Evolutionary conservation across 495 filamentous ascomycete species (phyloP).

Genomic region (Podospora sp.): DNA sequence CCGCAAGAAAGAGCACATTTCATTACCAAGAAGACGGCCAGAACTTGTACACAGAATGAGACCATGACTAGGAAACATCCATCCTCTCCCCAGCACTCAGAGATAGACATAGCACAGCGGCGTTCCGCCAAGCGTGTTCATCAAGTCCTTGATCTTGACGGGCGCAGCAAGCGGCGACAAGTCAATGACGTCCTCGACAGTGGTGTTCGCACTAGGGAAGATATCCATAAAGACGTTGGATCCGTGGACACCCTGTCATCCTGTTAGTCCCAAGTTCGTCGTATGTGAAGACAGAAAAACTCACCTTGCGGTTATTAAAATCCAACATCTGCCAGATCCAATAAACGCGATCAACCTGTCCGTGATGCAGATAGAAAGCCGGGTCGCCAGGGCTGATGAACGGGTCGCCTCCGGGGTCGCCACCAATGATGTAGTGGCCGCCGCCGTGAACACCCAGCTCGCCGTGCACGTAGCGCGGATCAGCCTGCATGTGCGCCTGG

Average conservation of each 20-base stretch:
- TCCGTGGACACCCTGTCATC: conserved; percentile 39
- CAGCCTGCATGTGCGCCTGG: conserved; percentile 44
- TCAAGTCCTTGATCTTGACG: conserved; percentile 10
- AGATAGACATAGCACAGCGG: conserved; percentile 19
- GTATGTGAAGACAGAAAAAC: not conserved
- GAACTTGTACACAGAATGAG: too few species aligned
- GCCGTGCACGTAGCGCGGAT: conserved; percentile 45
- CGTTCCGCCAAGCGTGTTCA: conserved; percentile 10
- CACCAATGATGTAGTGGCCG: conserved; percentile 52
- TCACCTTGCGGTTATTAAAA: conserved; percentile 37
- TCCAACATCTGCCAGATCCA: conserved; percentile 68
- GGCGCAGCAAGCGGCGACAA: conserved; percentile 19
- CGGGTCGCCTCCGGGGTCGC: conserved; percentile 48
- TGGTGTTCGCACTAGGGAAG: conserved; percentile 34
- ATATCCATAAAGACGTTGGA: conserved; percentile 29
- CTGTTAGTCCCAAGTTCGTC: not conserved
- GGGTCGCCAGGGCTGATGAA: conserved; percentile 63
- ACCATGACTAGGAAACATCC: too few species aligned
- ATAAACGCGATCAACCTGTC: conserved; percentile 63
- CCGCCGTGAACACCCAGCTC: conserved; percentile 58
- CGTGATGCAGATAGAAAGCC: conserved; percentile 68
- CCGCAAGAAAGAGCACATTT: too few species aligned
- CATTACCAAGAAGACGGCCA: too few species aligned
- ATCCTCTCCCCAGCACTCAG: too few species aligned
- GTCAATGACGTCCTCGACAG: conserved; percentile 16